Conservation (phyloP, 225 moss, liverwort and hornwort genomes). For the Neckera pumila region DNA sequence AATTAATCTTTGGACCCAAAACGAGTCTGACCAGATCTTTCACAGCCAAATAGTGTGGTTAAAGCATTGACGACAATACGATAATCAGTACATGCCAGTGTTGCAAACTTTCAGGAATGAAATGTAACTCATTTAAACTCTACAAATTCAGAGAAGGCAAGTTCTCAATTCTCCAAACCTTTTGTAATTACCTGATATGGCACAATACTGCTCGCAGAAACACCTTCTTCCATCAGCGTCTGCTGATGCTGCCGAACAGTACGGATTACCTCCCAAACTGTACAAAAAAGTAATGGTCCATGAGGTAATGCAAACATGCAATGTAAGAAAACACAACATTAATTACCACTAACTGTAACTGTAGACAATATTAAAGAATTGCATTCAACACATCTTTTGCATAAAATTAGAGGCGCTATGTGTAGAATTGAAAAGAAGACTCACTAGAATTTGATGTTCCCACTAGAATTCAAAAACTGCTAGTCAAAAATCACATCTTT, state of each 20-base stretch:
- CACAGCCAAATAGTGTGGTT: not conserved
- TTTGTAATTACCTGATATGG: not conserved
- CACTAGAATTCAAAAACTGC: not conserved
- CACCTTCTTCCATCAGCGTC: conserved; percentile 5
- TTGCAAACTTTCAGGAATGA: not conserved
- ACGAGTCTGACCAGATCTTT: not conserved
- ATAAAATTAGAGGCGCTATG: too few species aligned
- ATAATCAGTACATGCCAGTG: not conserved
- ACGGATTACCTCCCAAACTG: conserved; percentile 24
- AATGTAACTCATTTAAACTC: not conserved
- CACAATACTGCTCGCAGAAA: conserved; percentile 22
- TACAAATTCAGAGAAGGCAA: not conserved
- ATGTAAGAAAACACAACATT: not conserved
- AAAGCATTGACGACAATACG: not conserved
- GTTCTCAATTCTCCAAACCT: not conserved
- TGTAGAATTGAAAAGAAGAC: not conserved
- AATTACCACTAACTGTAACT: not conserved
- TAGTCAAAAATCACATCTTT: not conserved
- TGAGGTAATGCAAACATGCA: not conserved
- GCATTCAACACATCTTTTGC: not conserved
- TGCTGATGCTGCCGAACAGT: not conserved
- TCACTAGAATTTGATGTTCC: not conserved
- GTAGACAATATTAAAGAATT: not conserved
- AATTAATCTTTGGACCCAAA: not conserved
- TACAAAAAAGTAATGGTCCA: not conserved